Evolutionary conservation across 768 basidiomycete species (phyloP).

Genomic region (Cystobasidium tubakii): DNA sequence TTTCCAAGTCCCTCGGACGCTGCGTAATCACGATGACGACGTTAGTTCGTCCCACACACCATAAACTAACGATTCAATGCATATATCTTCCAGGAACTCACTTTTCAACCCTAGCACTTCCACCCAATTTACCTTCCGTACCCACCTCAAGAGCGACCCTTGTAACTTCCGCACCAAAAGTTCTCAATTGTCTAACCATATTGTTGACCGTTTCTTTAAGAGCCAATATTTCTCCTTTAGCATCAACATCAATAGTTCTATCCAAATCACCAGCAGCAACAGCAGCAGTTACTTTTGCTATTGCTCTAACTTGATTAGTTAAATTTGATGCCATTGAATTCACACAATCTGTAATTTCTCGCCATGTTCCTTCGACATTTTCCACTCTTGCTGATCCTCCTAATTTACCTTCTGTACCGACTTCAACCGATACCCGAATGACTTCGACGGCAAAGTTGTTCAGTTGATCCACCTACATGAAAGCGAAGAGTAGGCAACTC

Average conservation of each 20-base stretch:
- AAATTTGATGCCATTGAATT: slow-evolving; percentile 52
- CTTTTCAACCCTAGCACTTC: slow-evolving; percentile 51
- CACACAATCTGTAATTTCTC: slow-evolving; percentile 52
- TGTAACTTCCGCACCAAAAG: slow-evolving; percentile 53
- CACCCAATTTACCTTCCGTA: slow-evolving; percentile 50
- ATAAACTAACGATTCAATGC: too few species aligned
- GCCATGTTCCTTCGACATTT: slow-evolving; percentile 55
- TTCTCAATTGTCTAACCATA: slow-evolving; percentile 59
- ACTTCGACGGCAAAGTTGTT: slow-evolving; percentile 80
- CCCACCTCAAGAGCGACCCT: slow-evolving; percentile 54
- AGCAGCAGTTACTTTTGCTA: slow-evolving; percentile 36
- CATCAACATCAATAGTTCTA: slow-evolving; percentile 83
- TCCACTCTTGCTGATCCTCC: slow-evolving; percentile 53
- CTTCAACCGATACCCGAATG: slow-evolving; percentile 58
- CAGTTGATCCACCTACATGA: slow-evolving; percentile 59
- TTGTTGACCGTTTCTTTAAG: slow-evolving; percentile 69
- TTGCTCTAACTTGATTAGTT: slow-evolving; percentile 48
- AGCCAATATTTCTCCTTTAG: slow-evolving; percentile 69
- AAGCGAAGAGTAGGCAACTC: neutral
- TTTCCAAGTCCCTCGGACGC: slow-evolving; percentile 36
- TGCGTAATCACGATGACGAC: slow-evolving; percentile 39
- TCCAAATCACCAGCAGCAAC: slow-evolving; percentile 78
- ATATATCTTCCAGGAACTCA: too few species aligned
- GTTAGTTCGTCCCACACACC: slow-evolving; percentile 43
- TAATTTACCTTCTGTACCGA: slow-evolving; percentile 60